Base-by-base conservation (phyloP, 495 filamentous ascomycete species). In the Pyronema domesticum region DNA sequence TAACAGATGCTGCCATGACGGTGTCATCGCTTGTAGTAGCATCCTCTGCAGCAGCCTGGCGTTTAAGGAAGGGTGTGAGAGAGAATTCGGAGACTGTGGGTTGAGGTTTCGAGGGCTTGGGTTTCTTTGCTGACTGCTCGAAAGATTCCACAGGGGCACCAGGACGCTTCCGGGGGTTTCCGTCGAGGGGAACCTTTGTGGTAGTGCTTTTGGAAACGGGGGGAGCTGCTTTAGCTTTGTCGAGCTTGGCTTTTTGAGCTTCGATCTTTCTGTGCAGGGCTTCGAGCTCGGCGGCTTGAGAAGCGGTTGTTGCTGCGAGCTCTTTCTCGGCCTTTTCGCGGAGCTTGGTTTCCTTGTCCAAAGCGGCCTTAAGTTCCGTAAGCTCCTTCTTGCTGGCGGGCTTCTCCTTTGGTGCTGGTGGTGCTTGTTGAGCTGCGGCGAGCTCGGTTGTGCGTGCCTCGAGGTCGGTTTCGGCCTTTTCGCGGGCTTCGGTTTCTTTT, bases 401-500 rank as follows among this genome's bases (percentile, higher is more conserved):
- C 6, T 56, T 62, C n/a, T 53, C 39, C 47, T 64, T 65, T 10
- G 50, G 63, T 56, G 67, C 62, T 19, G 45, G 54, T 14, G 61
- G 60, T 6, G 70, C 56, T 39, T 75, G 71, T 39, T 67, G 69
- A 42, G 60, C 43, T 60, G 60, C 57, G 62, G 60, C 64, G 6
- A 43, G 36, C 59, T 61, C 19, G 58, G 71, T 64, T 5, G 23
- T 30, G 23, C 23, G 23, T 30, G 23, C 23, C 23, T 30, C 23
- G 1, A 73, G 68, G 50, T 74, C 55, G 74, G 73, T 44, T 34
- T 64, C 55, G 30, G 70, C 89, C 89, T 94, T 65, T 74, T 82
- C 51, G 73, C 71, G 60, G 85, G 80, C 88, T 86, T 69, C 88
- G 78, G 70, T 79, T 85, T 67, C 95, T 82, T 58, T 85, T 74